Base-by-base conservation (phyloP, 106 monocot genomes). In the Amphibolis antarctica region DNA sequence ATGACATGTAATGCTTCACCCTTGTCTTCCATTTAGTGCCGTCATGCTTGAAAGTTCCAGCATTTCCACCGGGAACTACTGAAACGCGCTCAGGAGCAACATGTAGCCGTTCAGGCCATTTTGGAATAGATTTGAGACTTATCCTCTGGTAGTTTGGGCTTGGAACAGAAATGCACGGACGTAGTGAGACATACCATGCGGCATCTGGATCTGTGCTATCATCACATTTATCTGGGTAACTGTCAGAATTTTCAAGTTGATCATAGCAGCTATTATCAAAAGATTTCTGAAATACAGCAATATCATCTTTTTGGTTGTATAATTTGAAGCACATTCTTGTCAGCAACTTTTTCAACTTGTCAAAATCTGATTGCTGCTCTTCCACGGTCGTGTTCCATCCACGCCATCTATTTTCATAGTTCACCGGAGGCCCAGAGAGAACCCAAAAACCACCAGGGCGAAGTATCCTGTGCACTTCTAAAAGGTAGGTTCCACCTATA, bases 291-390 rank as follows among this genome's bases (percentile, higher is more conserved):
- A 67, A 74, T 10, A 74, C 67, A 7, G 74, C 74, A n/a, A 74
- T 74, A 29, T 74, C 74, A 44, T 67, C 74, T 59, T 74, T 74
- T 44, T 67, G 46, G 18, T 36, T 59, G 67, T 74, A 67, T 42
- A 74, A 26, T 53, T 74, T 74, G 61, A 74, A 74, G 67, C 74
- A 74, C 74, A 74, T 67, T 52, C 52, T 74, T 20, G 74, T 74
- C 25, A 74, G 49, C 12, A 74, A 28, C 44, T 58, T 58, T 59
- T 74, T 66, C 20, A 74, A 61, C 46, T 61, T 49, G 44, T 74
- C 67, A 44, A 61, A 67, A 44, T 74, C 60, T 43, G 67, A 13
- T 61, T 67, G 67, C 61, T 67, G 74, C 20, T 66, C 74, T 53
- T 60, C 53, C 14, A 66, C 29, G n/a, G 74, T 74, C 1, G 74